phyloP scores from a whole-genome alignment of 345 rosid species.

The Lagerstroemia speciosa region DNA sequence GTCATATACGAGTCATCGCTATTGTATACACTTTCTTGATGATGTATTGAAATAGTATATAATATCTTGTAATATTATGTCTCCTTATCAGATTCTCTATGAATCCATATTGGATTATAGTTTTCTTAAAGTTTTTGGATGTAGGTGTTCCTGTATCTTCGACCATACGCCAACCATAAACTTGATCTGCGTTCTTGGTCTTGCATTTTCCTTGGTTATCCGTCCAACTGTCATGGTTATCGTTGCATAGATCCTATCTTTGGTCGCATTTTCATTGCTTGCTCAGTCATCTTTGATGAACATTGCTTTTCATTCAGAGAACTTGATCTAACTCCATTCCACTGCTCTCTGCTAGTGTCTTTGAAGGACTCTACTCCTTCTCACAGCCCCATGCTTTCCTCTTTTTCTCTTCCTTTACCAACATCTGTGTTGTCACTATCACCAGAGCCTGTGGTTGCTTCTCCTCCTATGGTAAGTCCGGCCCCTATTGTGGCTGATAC shows the following conservation, averaged over 20 bases:
- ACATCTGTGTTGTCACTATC: too few relatives aligned
- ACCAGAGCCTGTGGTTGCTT: too few relatives aligned
- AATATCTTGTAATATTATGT: too few relatives aligned
- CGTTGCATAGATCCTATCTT: neutral
- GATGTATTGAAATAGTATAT: too few relatives aligned
- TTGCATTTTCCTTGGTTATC: neutral
- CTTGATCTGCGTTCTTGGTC: neutral
- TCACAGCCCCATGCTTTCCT: too few relatives aligned
- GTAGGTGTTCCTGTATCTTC: neutral
- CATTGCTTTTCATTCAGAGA: neutral
- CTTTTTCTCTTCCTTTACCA: too few relatives aligned
- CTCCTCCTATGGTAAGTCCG: too few relatives aligned
- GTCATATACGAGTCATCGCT: neutral
- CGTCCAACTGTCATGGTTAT: neutral
- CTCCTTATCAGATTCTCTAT: neutral
- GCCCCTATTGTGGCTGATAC: too few relatives aligned
- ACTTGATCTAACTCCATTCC: neutral
- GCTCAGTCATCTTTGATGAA: neutral
- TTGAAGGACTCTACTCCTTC: too few relatives aligned
- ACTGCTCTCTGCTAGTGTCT: too few relatives aligned
- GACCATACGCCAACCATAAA: neutral
- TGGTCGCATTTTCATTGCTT: neutral
- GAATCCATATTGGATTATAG: neutral
- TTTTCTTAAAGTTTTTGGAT: neutral
- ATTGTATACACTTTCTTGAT: constrained; percentile 1